Conservation (phyloP, 2,329 filamentous ascomycete species). For the Penicillium sp. region DNA sequence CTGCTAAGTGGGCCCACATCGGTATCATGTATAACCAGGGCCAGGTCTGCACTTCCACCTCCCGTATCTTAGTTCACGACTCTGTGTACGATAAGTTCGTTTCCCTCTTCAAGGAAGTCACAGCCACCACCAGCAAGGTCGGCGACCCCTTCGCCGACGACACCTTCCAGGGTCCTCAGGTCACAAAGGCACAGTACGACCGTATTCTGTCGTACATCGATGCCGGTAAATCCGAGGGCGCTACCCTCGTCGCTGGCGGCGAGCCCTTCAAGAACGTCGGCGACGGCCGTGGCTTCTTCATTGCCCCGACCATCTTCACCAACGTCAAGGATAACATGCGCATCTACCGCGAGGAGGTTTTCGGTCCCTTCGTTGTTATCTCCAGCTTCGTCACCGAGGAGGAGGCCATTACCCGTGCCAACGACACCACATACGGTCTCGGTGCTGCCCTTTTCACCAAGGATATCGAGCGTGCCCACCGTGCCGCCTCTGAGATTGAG, state of each 20-base stretch:
- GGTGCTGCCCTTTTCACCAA: slow-evolving; percentile 43
- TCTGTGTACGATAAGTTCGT: slow-evolving; percentile 37
- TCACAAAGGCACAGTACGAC: slow-evolving; percentile 39
- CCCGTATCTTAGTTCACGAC: slow-evolving; percentile 64
- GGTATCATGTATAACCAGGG: slow-evolving; percentile 63
- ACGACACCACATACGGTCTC: slow-evolving; percentile 51
- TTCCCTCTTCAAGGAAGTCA: slow-evolving; percentile 32
- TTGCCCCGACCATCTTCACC: slow-evolving; percentile 61
- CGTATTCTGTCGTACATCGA: slow-evolving; percentile 70
- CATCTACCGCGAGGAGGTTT: slow-evolving; percentile 64
- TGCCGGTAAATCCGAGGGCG: slow-evolving; percentile 68
- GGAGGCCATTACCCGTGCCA: slow-evolving; percentile 59
- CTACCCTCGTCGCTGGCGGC: slow-evolving; percentile 65
- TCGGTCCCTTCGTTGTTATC: slow-evolving; percentile 63
- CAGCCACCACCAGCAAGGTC: slow-evolving; percentile 35
- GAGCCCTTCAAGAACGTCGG: slow-evolving; percentile 56
- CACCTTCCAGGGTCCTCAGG: slow-evolving; percentile 39
- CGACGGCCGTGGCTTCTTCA: slow-evolving; percentile 64
- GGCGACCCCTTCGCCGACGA: slow-evolving; percentile 38
- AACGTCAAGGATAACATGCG: slow-evolving; percentile 59
- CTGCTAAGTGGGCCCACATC: slow-evolving; percentile 43
- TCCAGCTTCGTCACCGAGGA: slow-evolving; percentile 60
- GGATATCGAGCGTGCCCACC: slow-evolving; percentile 64
- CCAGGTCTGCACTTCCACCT: slow-evolving; percentile 67
- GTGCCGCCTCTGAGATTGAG: slow-evolving; percentile 58